Evolutionary conservation across 345 rosid genomes (phyloP), one percentile per base, ranked within the genome.

Genomic region (Reutealis trisperma): DNA sequence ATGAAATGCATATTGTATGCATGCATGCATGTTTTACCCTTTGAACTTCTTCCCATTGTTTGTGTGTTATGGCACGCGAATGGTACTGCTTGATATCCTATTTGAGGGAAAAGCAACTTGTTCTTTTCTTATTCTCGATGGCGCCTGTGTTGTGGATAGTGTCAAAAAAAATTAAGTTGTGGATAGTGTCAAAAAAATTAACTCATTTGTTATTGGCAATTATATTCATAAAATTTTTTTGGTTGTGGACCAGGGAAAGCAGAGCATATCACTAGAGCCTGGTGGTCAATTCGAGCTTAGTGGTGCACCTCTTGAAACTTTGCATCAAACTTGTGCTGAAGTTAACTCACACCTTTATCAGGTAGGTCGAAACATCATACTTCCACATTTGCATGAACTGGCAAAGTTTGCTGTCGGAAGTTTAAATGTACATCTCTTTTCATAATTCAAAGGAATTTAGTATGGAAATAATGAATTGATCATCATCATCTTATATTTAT

Each of bases 231-330:
- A 32, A 76, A 71, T 25, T 25, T 67, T 76, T 59, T 24, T n/a
- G 80, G 70, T 19, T 75, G 60, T 79, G 80, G 65, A 64, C 63
- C 90, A 96, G 99, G 99, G 95, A 63, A 92, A 92, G 79, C 99
- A 96, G 86, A 96, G 97, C 86, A 92, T 96, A 88, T 96, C 99
- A 57, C 87, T 96, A 67, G 99, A 96, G 87, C 98, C 99, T 65
- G 99, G 99, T 25, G 99, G 98, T 83, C 98, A 95, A 71, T 92
- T 95, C 77, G 99, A 95, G 92, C 98, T 95, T 32, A 95, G 99
- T 77, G 99, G 99, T 21, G 99, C 99, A 72, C 98, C 99, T 83
- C 92, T 96, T 78, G 99, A 96, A 85, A 96, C 99, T 65, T 86
- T 96, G 89, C 99, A 96, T 80, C 99, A 93, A 86, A 96, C 99